These are phyloP conservation scores for Fraxinus greggii DNA, from an alignment of 305 asterid genomes.

Conservation along the genomic window DNA sequence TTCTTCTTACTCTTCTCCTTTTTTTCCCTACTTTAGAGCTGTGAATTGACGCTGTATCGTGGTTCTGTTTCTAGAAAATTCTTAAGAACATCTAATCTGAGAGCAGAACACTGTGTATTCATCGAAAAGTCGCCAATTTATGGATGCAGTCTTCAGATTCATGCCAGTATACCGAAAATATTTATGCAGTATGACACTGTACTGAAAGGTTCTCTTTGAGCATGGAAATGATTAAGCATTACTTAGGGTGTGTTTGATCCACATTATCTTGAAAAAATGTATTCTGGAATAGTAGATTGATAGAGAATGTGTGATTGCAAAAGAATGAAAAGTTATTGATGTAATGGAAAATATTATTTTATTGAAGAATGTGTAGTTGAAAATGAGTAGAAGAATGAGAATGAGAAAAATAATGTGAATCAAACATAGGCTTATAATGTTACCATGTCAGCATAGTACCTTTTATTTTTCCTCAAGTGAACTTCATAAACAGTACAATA, in stretches of 20 bases:
- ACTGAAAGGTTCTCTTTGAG: not conserved
- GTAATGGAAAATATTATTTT: too few species aligned
- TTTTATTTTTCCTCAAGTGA: not conserved
- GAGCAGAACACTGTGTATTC: not conserved
- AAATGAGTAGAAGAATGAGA: too few species aligned
- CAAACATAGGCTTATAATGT: too few species aligned
- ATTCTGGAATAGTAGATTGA: too few species aligned
- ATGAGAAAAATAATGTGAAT: too few species aligned
- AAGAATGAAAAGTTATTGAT: too few species aligned
- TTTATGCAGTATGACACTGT: not conserved
- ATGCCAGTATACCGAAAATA: not conserved
- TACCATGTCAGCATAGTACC: not conserved
- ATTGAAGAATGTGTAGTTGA: too few species aligned
- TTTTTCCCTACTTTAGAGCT: not conserved
- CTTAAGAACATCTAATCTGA: not conserved
- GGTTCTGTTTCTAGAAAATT: not conserved
- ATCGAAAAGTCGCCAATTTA: not conserved
- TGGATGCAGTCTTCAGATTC: slow-evolving; percentile 1
- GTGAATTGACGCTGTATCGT: not conserved
- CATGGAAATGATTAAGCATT: not conserved
- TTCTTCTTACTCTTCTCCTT: not conserved
- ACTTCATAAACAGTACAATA: not conserved
- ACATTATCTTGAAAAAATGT: too few species aligned
- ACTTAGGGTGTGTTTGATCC: too few species aligned
- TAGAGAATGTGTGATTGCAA: too few species aligned